phyloP scores from a whole-genome alignment of 331 rosid genomes.

The Saraca asoca region DNA sequence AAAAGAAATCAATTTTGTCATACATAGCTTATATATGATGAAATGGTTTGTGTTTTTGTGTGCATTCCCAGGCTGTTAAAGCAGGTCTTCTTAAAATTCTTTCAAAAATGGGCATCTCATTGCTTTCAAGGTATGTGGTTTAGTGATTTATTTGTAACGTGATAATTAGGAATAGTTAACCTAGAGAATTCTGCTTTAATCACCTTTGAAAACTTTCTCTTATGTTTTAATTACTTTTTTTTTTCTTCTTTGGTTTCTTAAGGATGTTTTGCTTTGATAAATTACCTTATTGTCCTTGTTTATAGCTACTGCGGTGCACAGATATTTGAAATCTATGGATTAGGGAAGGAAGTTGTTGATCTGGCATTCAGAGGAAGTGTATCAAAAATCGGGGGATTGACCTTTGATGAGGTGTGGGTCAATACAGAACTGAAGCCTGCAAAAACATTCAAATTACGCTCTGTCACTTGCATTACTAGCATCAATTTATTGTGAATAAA shows the following conservation, averaged over 20 bases:
- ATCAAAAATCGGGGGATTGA: conserved; percentile 88
- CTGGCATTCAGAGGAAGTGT: conserved; percentile 88
- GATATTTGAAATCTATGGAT: conserved; percentile 93
- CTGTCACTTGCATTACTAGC: conserved; percentile 16
- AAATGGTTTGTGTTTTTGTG: conserved; percentile 26
- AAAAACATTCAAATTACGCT: conserved; percentile 23
- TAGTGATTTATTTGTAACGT: background rate
- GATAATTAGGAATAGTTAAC: conserved; percentile 1
- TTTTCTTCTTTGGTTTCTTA: no score
- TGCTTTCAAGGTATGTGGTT: conserved; percentile 83
- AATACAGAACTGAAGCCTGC: conserved; percentile 31
- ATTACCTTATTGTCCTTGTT: conserved; percentile 41
- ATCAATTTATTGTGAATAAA: conserved; percentile 15
- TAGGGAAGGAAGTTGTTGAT: conserved; percentile 90
- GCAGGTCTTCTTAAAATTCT: conserved; percentile 98
- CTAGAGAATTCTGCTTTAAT: background rate
- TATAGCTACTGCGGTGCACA: conserved; percentile 97
- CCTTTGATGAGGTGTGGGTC: conserved; percentile 91
- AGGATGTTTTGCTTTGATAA: conserved; percentile 32
- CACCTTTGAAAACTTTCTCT: conserved; percentile 12
- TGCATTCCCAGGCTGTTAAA: conserved; percentile 74
- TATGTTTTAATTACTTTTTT: no score
- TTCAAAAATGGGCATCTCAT: conserved; percentile 98
- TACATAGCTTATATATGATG: background rate
- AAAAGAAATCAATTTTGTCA: background rate